Evolutionary conservation across 2,329 filamentous ascomycete genomes (phyloP), one percentile per base, ranked within the genome.

Genomic region (Onygenales sp.): DNA sequence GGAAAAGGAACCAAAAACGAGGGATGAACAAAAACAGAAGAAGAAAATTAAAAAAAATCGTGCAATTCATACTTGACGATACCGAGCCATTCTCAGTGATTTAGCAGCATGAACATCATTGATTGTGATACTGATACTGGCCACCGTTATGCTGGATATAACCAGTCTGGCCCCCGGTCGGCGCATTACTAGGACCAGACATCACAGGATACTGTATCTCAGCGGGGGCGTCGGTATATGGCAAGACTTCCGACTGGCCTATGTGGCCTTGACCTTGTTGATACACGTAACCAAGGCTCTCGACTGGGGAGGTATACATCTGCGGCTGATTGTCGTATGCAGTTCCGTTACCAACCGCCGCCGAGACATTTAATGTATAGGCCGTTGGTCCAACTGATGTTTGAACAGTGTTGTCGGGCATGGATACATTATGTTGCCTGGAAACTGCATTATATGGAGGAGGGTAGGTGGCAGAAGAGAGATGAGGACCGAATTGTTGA

Each of bases 281-380:
- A 44, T 43, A 49, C 37, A 43, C 34, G 45, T 52, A 55, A 6
- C 43, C 32, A n/a, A 31, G 13, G n/a, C 32, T 44, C 21, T 55
- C 57, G 6, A 59, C 54, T 7, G 62, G 58, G 27, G 65, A 66
- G 34, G 64, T 52, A 52, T 61, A 65, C 46, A 63, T 51, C 14
- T 56, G 54, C 32, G 53, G 58, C 32, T 58, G 63, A 14, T 56
- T 52, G 53, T 61, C 61, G 53, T 61, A 63, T 7, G 53, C 50
- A 11, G 58, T 36, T 14, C 54, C 57, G 49, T 59, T 57, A 42
- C 61, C 61, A 27, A 61, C 58, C 47, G 62, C 59, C 49, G 63
- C 59, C 45, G 64, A 62, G 32, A 66, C 55, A 6, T 59, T 54
- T 13, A 57, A 55, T 51, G 49, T 52, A 52, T 64, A 64, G 49